Conservation (phyloP, 805 yeast genomes). For the Diddensiella santjacobensis region DNA sequence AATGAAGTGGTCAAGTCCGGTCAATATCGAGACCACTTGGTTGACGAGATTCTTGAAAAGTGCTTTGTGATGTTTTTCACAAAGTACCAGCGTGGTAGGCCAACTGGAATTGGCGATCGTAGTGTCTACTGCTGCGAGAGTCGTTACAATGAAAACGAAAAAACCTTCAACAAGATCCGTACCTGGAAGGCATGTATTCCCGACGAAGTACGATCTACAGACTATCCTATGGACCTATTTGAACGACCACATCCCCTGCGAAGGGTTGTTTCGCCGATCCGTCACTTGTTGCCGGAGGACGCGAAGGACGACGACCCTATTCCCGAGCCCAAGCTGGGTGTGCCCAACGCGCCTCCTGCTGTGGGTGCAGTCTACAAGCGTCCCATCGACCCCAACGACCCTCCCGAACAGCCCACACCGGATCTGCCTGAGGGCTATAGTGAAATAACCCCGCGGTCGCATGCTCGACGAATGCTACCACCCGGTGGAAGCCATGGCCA, state of each 20-base stretch:
- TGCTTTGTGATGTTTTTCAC: conserved; percentile 95
- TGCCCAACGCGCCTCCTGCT: conserved; percentile 87
- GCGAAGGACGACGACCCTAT: conserved; percentile 70
- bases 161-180: conserved; percentile 87
- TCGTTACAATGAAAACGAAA: conserved; percentile 87
- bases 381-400: conserved; percentile 73
- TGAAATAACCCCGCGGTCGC: neutral
- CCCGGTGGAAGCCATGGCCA: neutral
- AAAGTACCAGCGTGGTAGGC: conserved; percentile 91
- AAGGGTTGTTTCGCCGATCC: conserved; percentile 80
- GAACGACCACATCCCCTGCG: conserved; percentile 74
- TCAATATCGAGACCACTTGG: conserved; percentile 90
- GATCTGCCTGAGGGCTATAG: conserved; percentile 4
- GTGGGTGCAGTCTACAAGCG: conserved; percentile 86
- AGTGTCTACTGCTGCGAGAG: conserved; percentile 92
- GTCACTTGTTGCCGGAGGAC: conserved; percentile 67
- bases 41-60: conserved; percentile 84
- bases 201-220: conserved; percentile 79
- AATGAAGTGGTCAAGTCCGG: conserved; percentile 97
- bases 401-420: conserved; percentile 34
- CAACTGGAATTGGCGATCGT: conserved; percentile 58
- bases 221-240: conserved; percentile 48
- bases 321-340: conserved; percentile 80
- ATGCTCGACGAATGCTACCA: neutral
- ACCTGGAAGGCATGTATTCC: conserved; percentile 99